These are phyloP conservation scores for Crithidia expoeki DNA, from an alignment of 208 protist species.

Conservation along the genomic window DNA sequence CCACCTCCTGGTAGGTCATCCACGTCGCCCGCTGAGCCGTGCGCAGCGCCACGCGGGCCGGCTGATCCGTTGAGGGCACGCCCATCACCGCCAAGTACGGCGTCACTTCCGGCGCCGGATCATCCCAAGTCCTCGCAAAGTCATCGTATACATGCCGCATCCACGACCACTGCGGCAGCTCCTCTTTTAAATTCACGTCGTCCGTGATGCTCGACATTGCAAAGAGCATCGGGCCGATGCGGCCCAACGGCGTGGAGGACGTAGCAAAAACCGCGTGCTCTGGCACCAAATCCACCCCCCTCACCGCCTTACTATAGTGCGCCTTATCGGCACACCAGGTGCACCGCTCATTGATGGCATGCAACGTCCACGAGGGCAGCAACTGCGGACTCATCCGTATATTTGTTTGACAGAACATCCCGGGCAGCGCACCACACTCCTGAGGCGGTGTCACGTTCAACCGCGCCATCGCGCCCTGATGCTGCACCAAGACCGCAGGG, in stretches of 20 bases:
- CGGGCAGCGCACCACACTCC: neutral
- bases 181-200: constrained; percentile 4
- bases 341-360: neutral
- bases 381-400: constrained; percentile 3
- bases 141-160: constrained; percentile 2
- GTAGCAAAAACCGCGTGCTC: constrained; percentile 11
- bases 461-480: neutral
- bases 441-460: neutral
- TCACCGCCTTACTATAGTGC: neutral
- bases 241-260: constrained; percentile 15
- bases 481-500: neutral
- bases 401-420: neutral
- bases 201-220: constrained; percentile 30
- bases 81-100: constrained; percentile 31
- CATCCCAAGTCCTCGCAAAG: neutral
- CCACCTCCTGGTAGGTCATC: constrained; percentile 18
- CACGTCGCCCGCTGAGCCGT: constrained; percentile 22
- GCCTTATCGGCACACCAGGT: neutral
- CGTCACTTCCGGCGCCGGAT: neutral
- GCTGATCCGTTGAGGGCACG: constrained; percentile 19
- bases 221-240: constrained; percentile 27
- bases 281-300: neutral
- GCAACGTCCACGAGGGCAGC: constrained; percentile 22
- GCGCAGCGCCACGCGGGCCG: constrained; percentile 8
- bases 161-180: constrained; percentile 26